Conservation (phyloP, 108 stramenopile genomes). For the Fragilaria radians region DNA sequence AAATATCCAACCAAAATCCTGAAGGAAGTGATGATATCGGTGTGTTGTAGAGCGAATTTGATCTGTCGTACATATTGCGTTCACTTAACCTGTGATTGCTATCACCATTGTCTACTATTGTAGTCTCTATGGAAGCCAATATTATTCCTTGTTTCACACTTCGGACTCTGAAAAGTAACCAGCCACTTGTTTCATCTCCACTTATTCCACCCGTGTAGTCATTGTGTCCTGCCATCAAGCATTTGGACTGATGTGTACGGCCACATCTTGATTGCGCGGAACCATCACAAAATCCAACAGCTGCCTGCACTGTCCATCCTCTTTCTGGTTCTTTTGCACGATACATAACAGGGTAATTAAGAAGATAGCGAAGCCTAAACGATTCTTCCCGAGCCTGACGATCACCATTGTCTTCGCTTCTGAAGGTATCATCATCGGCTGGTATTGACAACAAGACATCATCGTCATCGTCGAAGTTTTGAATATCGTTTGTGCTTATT, state of each 20-base stretch:
- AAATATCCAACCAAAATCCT: conserved; percentile 20
- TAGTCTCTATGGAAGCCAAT: conserved; percentile 24
- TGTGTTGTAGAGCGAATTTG: conserved; percentile 16
- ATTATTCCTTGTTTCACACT: conserved; percentile 41
- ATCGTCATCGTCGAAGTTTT: neutral
- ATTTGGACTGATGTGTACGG: conserved; percentile 12
- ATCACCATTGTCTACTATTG: conserved; percentile 11
- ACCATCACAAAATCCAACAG: conserved; percentile 42
- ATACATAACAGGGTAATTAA: neutral
- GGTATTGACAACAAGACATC: neutral
- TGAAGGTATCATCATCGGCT: conserved; percentile 1
- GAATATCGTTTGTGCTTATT: conserved; percentile 9
- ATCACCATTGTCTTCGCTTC: neutral
- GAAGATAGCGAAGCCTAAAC: neutral
- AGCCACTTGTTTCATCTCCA: conserved; percentile 41
- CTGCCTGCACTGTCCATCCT: conserved; percentile 24
- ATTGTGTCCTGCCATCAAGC: conserved; percentile 37
- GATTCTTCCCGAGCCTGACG: neutral
- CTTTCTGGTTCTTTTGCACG: too few species aligned
- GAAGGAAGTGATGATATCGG: neutral
- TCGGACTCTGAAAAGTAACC: conserved; percentile 30
- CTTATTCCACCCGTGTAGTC: conserved; percentile 16
- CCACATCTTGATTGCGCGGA: conserved; percentile 30
- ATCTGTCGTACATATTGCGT: conserved; percentile 20
- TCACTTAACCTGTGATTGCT: conserved; percentile 18